Base-by-base conservation (phyloP, 1,284 basidiomycete genomes). In the Trametes hirsuta region DNA sequence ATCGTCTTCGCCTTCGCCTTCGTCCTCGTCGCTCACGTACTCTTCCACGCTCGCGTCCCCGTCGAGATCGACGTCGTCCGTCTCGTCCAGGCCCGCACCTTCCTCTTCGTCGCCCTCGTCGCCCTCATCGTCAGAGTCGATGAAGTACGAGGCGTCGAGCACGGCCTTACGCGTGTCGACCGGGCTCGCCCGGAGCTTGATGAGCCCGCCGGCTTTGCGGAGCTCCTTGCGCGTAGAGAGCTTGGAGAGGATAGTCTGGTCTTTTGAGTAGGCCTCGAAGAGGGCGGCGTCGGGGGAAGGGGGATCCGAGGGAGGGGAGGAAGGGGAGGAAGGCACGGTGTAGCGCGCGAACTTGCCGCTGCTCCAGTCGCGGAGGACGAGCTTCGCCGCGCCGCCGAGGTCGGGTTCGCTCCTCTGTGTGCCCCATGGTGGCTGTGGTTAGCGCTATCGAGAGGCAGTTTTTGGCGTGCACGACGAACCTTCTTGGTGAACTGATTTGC, bases 311-410 rank as follows among this genome's bases (percentile, higher is more conserved):
- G 75, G 55, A 0, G 77, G 70, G 18, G 47, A 6, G 4, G 86
- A 82, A 0, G 77, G 70, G 18, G 47, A 6, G 4, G 86, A 82
- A 1, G 88, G 86, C 21, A 82, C 73, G 6, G 91, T 89, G 77
- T 91, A 97, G 70, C 92, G 90, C 14, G 87, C 84, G 69, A 98
- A 85, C 64, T 85, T 87, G 53, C 91, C 92, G 5, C 81, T 83
- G 63, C 85, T 89, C 96, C 96, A 99, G 76, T 98, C 96, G 25
- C 93, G 88, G 45, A 98, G 81, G 42, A 98, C 81, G 54, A 90
- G 83, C 24, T 93, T 88, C 9, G 93, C 91, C 2, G 95, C 93
- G 22, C 86, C 87, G 11, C 86, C 83, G 57, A 94, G 76, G 74
- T 98, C 95, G 18, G 87, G 78, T 46, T 86, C 82, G 52, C 93